These are phyloP conservation scores for Trichoderma citrinoviride DNA, from an alignment of 2,329 filamentous ascomycete genomes.

Conservation along the genomic window DNA sequence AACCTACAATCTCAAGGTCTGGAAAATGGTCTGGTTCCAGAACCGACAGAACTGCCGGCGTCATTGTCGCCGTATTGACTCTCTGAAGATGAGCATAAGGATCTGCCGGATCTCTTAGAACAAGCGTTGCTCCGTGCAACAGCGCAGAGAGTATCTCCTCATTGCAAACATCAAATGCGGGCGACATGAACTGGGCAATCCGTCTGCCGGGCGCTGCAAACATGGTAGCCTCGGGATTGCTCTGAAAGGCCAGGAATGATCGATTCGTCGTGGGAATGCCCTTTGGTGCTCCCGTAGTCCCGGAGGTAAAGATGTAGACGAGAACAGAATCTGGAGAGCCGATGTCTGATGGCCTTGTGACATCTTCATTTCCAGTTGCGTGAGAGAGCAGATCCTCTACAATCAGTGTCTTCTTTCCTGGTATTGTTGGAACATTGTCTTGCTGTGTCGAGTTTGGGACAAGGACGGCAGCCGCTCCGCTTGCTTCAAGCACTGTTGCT, in stretches of 20 bases:
- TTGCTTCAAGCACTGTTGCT: neutral
- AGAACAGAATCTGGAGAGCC: slow-evolving; percentile 1
- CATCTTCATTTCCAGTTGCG: no score
- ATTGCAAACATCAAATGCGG: slow-evolving; percentile 16
- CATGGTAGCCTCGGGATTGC: slow-evolving; percentile 17
- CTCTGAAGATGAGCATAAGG: slow-evolving; percentile 11
- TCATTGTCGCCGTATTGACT: slow-evolving; percentile 12
- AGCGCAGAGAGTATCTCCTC: slow-evolving; percentile 13
- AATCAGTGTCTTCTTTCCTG: neutral
- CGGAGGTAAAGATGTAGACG: slow-evolving; percentile 18
- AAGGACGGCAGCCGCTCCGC: neutral
- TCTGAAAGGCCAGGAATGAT: slow-evolving; percentile 15
- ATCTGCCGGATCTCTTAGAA: slow-evolving; percentile 14
- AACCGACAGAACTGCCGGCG: slow-evolving; percentile 5
- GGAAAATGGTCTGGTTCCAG: slow-evolving; percentile 3
- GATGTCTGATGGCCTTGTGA: neutral
- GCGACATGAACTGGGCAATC: slow-evolving; percentile 21
- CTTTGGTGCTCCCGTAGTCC: slow-evolving; percentile 18
- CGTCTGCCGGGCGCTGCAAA: slow-evolving; percentile 13
- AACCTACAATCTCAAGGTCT: slow-evolving; percentile 5
- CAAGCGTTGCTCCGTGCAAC: slow-evolving; percentile 17
- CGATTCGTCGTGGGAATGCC: slow-evolving; percentile 15
- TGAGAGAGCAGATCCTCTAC: neutral
- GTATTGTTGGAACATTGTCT: neutral
- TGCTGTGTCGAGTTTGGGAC: neutral